phyloP scores from a whole-genome alignment of 2,329 filamentous ascomycete species.

The Apiospora koreana region DNA sequence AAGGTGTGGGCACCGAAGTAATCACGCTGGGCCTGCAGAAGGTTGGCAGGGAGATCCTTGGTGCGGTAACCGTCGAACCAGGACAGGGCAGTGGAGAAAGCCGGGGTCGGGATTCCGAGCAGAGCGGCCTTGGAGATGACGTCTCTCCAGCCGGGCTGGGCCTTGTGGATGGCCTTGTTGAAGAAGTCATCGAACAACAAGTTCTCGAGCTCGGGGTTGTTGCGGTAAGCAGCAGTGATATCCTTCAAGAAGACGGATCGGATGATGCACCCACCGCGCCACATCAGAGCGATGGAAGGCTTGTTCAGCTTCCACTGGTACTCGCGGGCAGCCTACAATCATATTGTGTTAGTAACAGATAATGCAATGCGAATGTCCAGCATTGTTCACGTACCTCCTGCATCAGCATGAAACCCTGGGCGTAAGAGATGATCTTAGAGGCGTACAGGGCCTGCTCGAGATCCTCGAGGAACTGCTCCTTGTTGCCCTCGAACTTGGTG shows the following conservation, averaged over 20 bases:
- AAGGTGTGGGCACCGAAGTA: constrained; percentile 98
- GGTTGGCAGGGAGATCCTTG: constrained; percentile 95
- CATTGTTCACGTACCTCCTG: constrained; percentile 73
- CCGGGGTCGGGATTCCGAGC: constrained; percentile 93
- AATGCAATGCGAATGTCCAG: background rate
- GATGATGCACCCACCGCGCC: constrained; percentile 99
- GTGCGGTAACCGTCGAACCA: constrained; percentile 99
- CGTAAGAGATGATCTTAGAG: constrained; percentile 99
- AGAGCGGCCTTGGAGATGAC: constrained; percentile 89
- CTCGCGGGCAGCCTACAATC: constrained; percentile 80
- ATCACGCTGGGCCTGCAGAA: constrained; percentile 97
- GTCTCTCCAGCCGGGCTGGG: constrained; percentile 89
- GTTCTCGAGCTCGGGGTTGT: constrained; percentile 94
- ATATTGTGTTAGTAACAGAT: constrained; percentile 22
- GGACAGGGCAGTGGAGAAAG: constrained; percentile 93
- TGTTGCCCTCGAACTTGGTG: constrained; percentile 85
- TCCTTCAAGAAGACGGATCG: constrained; percentile 99
- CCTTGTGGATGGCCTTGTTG: constrained; percentile 98
- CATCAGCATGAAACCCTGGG: constrained; percentile 99
- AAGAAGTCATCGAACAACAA: constrained; percentile 99
- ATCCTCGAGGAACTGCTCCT: constrained; percentile 90
- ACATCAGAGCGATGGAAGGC: constrained; percentile 99
- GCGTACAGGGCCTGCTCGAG: constrained; percentile 99
- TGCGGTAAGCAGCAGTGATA: constrained; percentile 96
- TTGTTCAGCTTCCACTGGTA: constrained; percentile 99